phyloP scores from a whole-genome alignment of 768 basidiomycete genomes.

The Rhodotorula paludigena region DNA sequence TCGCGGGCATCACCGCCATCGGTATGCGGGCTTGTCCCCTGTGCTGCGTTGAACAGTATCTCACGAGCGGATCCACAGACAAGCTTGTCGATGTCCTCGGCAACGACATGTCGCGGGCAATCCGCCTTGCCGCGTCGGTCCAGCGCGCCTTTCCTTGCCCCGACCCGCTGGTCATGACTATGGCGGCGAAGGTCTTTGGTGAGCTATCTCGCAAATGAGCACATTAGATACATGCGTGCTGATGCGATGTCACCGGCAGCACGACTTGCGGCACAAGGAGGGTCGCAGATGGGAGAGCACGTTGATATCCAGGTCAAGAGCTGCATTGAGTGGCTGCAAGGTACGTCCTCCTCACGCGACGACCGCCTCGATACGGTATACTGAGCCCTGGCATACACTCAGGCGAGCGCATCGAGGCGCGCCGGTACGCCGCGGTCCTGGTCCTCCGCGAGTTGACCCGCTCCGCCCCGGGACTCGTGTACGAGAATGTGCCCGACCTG shows the following conservation, averaged over 20 bases:
- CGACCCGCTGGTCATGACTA: conserved; percentile 82
- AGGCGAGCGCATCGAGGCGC: conserved; percentile 70
- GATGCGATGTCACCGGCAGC: conserved; percentile 9
- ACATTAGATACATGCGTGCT: too few relatives aligned
- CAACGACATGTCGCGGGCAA: conserved; percentile 75
- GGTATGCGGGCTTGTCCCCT: conserved; percentile 52
- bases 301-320: conserved; percentile 43
- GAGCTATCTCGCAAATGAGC: background rate
- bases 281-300: conserved; percentile 40
- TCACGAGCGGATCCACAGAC: conserved; percentile 55
- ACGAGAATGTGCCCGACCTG: conserved; percentile 77
- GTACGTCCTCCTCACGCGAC: conserved; percentile 1
- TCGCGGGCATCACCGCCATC: conserved; percentile 82
- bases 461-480: conserved; percentile 63
- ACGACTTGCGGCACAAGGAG: conserved; percentile 39
- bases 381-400: conserved; percentile 58
- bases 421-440: conserved; percentile 86
- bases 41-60: background rate
- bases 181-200: conserved; percentile 43
- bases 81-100: conserved; percentile 69
- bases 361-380: conserved; percentile 61
- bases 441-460: conserved; percentile 88
- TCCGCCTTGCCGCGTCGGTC: conserved; percentile 86
- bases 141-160: conserved; percentile 83
- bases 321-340: conserved; percentile 43